Percentiles rank a stretch among this genome's conserved stretches.
Conservation (phyloP, 306 rosid genomes). For the Quercus variabilis region DNA sequence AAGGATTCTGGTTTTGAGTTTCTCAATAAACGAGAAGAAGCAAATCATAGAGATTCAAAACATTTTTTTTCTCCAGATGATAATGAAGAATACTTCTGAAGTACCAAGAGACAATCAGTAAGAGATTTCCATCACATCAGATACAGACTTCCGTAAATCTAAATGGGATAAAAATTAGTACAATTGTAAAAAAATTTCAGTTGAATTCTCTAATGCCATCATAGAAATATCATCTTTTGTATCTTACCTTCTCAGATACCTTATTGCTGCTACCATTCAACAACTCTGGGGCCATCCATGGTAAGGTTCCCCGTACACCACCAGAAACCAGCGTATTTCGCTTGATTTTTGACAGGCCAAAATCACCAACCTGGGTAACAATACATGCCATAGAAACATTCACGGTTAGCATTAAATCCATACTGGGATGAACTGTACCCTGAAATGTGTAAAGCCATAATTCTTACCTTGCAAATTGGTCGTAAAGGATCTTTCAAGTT, state of each 20-base stretch:
- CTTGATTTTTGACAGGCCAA: slow-evolving; percentile 87
- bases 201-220: not conserved
- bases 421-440: not conserved
- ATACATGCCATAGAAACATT: slow-evolving; percentile 9
- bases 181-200: not conserved
- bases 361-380: slow-evolving; percentile 72
- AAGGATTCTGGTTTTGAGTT: not conserved
- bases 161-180: not conserved
- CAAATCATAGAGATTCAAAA: not conserved
- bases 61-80: not conserved
- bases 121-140: not conserved
- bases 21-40: not conserved
- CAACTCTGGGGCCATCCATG: slow-evolving; percentile 96
- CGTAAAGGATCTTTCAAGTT: slow-evolving; percentile 78
- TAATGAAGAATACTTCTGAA: not conserved
- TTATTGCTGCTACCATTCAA: slow-evolving; percentile 83
- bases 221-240: not conserved
- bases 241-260: slow-evolving; percentile 81
- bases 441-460: not conserved
- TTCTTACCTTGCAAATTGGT: slow-evolving; percentile 82
- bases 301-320: slow-evolving; percentile 86
- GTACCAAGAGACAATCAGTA: not conserved
- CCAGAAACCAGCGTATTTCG: slow-evolving; percentile 84
- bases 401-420: not conserved
- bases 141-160: not conserved